Evolutionary conservation across 2,329 filamentous ascomycete species (phyloP).

Genomic region (Aphanocladium album): DNA sequence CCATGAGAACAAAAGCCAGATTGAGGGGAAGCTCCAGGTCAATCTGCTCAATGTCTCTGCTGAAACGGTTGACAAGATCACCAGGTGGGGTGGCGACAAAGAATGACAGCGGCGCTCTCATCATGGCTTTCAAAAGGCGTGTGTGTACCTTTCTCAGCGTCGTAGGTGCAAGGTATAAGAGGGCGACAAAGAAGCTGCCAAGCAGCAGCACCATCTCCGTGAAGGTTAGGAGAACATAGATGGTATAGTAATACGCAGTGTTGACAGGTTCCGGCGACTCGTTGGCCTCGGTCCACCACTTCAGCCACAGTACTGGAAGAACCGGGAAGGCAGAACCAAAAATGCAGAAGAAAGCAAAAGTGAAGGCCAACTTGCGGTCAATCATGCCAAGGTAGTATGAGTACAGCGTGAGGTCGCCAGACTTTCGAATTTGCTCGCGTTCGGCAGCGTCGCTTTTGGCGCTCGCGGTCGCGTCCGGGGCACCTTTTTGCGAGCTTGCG

Average conservation of each 20-base stretch:
- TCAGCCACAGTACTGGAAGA: slow-evolving; percentile 18
- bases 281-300: slow-evolving; percentile 23
- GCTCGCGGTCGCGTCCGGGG: slow-evolving; percentile 10
- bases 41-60: slow-evolving; percentile 35
- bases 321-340: neutral
- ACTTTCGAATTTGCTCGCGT: slow-evolving; percentile 4
- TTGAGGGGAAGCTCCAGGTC: slow-evolving; percentile 31
- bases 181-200: slow-evolving; percentile 14
- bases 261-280: slow-evolving; percentile 13
- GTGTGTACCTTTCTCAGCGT: slow-evolving; percentile 19
- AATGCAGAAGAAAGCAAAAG: neutral
- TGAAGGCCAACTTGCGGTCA: neutral
- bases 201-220: slow-evolving; percentile 13
- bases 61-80: slow-evolving; percentile 33
- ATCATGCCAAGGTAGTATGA: slow-evolving; percentile 16
- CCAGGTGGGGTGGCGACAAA: slow-evolving; percentile 32
- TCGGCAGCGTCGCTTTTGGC: slow-evolving; percentile 11
- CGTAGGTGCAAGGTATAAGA: slow-evolving; percentile 22
- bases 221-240: slow-evolving; percentile 15
- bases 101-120: slow-evolving; percentile 29
- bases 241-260: slow-evolving; percentile 18
- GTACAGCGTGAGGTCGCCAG: slow-evolving; percentile 17
- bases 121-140: slow-evolving; percentile 23
- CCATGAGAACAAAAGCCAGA: slow-evolving; percentile 21
- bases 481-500: slow-evolving; percentile 10